Evolutionary conservation across 768 basidiomycete species (phyloP).

Genomic region (Leccinum longicurvipes): DNA sequence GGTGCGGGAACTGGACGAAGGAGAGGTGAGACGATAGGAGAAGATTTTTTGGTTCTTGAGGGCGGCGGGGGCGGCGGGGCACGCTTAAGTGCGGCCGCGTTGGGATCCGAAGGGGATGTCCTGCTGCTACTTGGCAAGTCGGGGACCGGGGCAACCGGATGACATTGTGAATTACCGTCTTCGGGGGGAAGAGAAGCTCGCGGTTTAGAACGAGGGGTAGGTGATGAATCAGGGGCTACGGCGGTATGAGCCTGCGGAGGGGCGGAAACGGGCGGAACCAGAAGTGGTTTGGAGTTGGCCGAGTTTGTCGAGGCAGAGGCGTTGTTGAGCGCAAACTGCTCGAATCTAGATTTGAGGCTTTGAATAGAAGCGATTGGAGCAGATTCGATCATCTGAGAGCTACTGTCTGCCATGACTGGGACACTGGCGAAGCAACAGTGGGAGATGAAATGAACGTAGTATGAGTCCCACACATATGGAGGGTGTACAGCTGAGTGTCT

Average conservation of each 20-base stretch:
- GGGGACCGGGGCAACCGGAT: slow-evolving; percentile 34
- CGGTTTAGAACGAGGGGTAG: slow-evolving; percentile 41
- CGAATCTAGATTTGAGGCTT: slow-evolving; percentile 68
- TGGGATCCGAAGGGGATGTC: slow-evolving; percentile 55
- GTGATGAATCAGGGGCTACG: slow-evolving; percentile 27
- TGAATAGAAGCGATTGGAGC: slow-evolving; percentile 60
- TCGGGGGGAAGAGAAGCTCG: slow-evolving; percentile 31
- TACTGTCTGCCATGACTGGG: slow-evolving; percentile 16
- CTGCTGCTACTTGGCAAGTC: no score
- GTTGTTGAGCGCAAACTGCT: slow-evolving; percentile 54
- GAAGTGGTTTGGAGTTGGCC: background rate
- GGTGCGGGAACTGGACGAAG: slow-evolving; percentile 49
- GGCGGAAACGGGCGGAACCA: background rate
- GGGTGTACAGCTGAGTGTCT: slow-evolving; percentile 3
- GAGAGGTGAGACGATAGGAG: slow-evolving; percentile 46
- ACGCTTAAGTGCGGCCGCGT: slow-evolving; percentile 38
- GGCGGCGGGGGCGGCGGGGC: slow-evolving; percentile 61
- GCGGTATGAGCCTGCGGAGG: slow-evolving; percentile 11
- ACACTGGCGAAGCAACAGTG: background rate
- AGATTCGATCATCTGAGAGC: slow-evolving; percentile 43
- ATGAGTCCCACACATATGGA: background rate
- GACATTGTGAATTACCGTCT: slow-evolving; percentile 16
- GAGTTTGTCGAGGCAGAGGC: slow-evolving; percentile 6
- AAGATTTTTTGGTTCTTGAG: slow-evolving; percentile 34
- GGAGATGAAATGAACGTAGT: slow-evolving; percentile 1